Conservation (phyloP, 768 basidiomycete species). For the Boletus rex-veris region DNA sequence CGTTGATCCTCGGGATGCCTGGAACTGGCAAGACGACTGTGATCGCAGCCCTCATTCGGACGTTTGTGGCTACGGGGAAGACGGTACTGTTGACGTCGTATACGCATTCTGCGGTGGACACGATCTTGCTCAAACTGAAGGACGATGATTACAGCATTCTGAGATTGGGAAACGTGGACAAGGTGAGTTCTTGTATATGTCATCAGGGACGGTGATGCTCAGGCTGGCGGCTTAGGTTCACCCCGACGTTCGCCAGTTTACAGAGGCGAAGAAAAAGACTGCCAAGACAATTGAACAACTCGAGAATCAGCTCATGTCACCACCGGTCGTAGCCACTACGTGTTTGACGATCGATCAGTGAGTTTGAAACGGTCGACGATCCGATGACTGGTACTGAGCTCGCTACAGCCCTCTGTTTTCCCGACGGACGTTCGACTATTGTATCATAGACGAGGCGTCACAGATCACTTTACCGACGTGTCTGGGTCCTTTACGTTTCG, state of each 20-base stretch:
- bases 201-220: not conserved
- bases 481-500: constrained; percentile 87
- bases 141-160: constrained; percentile 70
- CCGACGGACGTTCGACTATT: constrained; percentile 87
- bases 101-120: constrained; percentile 98
- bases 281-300: constrained; percentile 76
- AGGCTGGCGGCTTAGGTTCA: constrained; percentile 57
- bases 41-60: constrained; percentile 81
- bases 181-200: constrained; percentile 45
- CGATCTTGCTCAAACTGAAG: constrained; percentile 82
- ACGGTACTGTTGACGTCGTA: constrained; percentile 87
- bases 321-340: constrained; percentile 94
- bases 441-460: constrained; percentile 97
- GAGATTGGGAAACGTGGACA: constrained; percentile 87
- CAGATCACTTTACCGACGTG: constrained; percentile 97
- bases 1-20: constrained; percentile 94
- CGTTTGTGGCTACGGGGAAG: constrained; percentile 77
- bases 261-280: constrained; percentile 52
- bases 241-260: constrained; percentile 70
- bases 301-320: constrained; percentile 77
- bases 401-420: constrained; percentile 71
- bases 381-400: constrained; percentile 6
- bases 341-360: constrained; percentile 94
- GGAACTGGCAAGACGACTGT: constrained; percentile 98
- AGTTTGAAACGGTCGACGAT: constrained; percentile 28